phyloP scores from a whole-genome alignment of 495 filamentous ascomycete species.

The Cetradonia linearis region DNA sequence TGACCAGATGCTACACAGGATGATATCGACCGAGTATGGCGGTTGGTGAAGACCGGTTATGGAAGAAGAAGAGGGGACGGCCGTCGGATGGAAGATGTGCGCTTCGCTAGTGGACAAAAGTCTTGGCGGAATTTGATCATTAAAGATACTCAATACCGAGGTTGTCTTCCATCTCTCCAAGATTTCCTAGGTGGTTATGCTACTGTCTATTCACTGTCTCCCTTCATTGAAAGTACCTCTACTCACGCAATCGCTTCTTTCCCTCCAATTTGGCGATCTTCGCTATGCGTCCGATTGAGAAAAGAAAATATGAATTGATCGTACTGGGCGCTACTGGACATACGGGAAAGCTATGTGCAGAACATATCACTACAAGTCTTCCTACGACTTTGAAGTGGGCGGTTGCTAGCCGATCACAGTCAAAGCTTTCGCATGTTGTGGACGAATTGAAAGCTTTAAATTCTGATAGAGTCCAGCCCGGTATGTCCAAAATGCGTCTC shows the following conservation, averaged over 20 bases:
- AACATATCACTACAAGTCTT: conserved; percentile 62
- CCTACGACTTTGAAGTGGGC: conserved; percentile 85
- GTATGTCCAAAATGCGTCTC: conserved; percentile 31
- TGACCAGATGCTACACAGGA: not conserved
- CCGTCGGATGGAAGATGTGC: not conserved
- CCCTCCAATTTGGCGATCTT: not conserved
- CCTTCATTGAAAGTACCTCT: too few species aligned
- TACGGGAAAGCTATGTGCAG: conserved; percentile 67
- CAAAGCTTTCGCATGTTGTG: conserved; percentile 61
- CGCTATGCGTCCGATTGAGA: not conserved
- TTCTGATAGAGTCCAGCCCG: conserved; percentile 57
- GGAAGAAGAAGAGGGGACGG: not conserved
- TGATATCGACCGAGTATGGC: not conserved
- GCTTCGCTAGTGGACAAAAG: not conserved
- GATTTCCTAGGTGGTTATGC: too few species aligned
- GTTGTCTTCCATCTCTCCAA: not conserved
- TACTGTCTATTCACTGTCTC: too few species aligned
- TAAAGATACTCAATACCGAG: not conserved
- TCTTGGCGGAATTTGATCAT: not conserved
- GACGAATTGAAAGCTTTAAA: conserved; percentile 55
- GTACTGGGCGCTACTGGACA: conserved; percentile 81
- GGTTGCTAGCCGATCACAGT: conserved; percentile 66
- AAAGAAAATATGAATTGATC: conserved; percentile 69
- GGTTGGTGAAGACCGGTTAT: not conserved
- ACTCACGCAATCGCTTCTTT: not conserved